Percentiles rank a stretch among this genome's conserved stretches.
phyloP scores from a whole-genome alignment of 2,329 filamentous ascomycete species.

The Hypoxylon sp. region DNA sequence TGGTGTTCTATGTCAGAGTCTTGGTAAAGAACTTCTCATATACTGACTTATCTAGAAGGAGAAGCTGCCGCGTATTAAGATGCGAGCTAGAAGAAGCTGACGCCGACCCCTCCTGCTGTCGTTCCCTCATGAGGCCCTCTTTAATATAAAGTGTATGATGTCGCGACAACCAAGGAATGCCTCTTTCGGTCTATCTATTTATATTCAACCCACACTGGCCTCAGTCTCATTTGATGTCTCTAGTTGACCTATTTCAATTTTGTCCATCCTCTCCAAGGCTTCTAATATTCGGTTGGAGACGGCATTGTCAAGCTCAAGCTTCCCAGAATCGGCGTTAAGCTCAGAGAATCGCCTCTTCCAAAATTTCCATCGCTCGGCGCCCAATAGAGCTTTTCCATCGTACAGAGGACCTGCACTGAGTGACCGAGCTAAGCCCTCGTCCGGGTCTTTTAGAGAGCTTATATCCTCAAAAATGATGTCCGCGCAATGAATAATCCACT shows the following conservation, averaged over 20 bases:
- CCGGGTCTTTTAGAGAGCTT: background rate
- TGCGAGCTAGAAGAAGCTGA: no score
- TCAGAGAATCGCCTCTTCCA: conserved; percentile 5
- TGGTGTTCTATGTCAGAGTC: no score
- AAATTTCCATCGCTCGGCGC: background rate
- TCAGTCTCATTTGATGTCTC: no score
- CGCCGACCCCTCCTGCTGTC: no score
- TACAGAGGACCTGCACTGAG: background rate
- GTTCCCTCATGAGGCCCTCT: no score
- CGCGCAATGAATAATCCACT: conserved; percentile 1
- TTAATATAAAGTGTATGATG: no score
- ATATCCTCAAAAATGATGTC: background rate
- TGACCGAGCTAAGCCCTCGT: background rate
- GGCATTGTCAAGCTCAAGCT: background rate
- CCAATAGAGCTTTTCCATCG: background rate
- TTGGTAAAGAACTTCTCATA: no score
- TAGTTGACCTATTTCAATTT: background rate
- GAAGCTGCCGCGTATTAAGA: no score
- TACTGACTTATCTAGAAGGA: no score
- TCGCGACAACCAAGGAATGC: no score
- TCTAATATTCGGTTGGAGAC: background rate
- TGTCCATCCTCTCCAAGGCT: background rate
- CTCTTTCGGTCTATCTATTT: no score
- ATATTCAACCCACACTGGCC: no score
- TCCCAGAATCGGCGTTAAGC: background rate